Percentiles rank a stretch among this genome's conserved stretches.
phyloP scores from a whole-genome alignment of 1,284 basidiomycete genomes.

The Hortiboletus rubellus region DNA sequence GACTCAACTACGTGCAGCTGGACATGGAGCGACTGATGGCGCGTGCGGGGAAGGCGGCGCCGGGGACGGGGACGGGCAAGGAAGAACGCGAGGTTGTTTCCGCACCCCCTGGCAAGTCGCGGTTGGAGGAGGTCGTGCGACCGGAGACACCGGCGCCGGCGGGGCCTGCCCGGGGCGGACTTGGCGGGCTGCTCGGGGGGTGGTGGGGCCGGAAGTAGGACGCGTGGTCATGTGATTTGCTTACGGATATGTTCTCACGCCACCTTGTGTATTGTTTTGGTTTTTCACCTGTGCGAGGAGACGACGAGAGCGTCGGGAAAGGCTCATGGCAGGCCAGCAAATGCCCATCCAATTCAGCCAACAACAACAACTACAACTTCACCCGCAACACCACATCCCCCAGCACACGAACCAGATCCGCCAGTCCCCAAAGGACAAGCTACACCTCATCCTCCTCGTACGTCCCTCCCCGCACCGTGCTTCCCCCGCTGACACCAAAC shows the following conservation, averaged over 20 bases:
- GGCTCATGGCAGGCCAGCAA: conserved; percentile 31
- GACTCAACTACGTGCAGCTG: conserved; percentile 87
- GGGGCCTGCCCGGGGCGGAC: conserved; percentile 36
- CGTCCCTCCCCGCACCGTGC: not conserved
- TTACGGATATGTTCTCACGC: conserved; percentile 18
- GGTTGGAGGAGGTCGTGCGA: conserved; percentile 30
- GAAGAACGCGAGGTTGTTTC: conserved; percentile 27
- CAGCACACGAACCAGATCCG: conserved; percentile 15
- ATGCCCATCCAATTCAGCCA: conserved; percentile 29
- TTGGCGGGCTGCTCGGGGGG: conserved; percentile 49
- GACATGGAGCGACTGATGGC: conserved; percentile 77
- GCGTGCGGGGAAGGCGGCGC: conserved; percentile 61
- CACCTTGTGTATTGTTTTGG: conserved; percentile 15
- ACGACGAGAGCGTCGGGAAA: conserved; percentile 19
- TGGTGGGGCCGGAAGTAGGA: conserved; percentile 52
- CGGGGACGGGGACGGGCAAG: conserved; percentile 6
- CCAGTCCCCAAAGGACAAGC: conserved; percentile 26
- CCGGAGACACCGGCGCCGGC: conserved; percentile 43
- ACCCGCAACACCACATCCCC: conserved; percentile 5
- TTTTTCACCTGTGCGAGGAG: conserved; percentile 17
- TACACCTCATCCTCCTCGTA: conserved; percentile 27
- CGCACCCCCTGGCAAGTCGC: conserved; percentile 24
- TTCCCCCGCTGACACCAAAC: not conserved
- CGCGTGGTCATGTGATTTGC: conserved; percentile 12
- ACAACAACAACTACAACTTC: conserved; percentile 20